Base-by-base conservation (phyloP, 2,329 filamentous ascomycete genomes). In the Akanthomyces muscarius region DNA sequence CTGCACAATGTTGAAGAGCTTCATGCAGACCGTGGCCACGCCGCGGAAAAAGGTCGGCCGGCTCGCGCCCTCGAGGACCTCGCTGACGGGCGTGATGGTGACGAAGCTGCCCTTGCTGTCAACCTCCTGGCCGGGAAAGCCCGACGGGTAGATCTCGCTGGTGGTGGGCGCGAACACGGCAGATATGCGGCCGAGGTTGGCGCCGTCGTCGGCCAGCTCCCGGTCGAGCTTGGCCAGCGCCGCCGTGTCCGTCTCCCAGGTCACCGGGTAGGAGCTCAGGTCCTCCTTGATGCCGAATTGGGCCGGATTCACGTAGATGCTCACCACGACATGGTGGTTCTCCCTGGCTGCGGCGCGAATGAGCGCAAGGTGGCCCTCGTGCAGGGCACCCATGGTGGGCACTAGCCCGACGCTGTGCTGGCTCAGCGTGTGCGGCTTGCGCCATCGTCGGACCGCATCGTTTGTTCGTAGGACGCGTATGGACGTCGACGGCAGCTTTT, bases 381-480 rank as follows among this genome's bases (percentile, higher is more conserved):
- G 95, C n/a, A 99, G 83, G 56, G 95, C 95, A 66, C 95, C 95
- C 95, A 99, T 98, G 38, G 95, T 99, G 1, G 95, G 95, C 42
- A 99, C 92, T 33, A 99, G 86, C 64, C 90, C 92, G 63, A 99
- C 87, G 51, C 87, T 88, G 63, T 89, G 86, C 69, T 89, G 84
- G 70, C 87, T 82, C 64, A 86, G 77, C 42, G 86, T 77, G 65
- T 92, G 86, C 47, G 86, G 83, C 25, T 80, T 82, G 42, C 92
- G 87, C 80, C 89, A 89, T 69, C 82, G 76, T 45, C 91, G 90
- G 58, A 97, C 80, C 13, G 86, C 80, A 16, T 87, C 78, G 64
- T 95, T 87, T 74, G 91, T 84, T 69, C 91, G 90, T 73, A 96
- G 89, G 70, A 97, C 76, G 65, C 85, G 85, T 67, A 92, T 89